Base-by-base conservation (phyloP, 352 stramenopile species). In the Globisporangium alternatum region DNA sequence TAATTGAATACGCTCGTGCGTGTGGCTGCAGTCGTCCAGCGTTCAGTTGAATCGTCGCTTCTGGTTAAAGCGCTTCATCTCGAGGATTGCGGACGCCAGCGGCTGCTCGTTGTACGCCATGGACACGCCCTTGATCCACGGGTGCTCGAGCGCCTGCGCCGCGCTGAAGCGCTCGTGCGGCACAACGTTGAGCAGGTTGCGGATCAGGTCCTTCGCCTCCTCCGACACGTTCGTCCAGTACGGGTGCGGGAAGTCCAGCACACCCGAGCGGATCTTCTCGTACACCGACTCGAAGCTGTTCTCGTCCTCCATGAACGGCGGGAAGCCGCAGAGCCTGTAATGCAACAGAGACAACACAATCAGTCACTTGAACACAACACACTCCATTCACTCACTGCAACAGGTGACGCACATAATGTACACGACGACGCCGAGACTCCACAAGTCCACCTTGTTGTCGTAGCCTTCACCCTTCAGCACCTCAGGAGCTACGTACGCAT, bases 61-160 rank as follows among this genome's bases (percentile, higher is more conserved):
- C 64, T 93, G 85, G 72, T 95, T 93, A 71, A 95, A 95, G 62
- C 86, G 86, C 80, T 87, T 91, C 86, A 95, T 95, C 71, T 95
- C 86, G 65, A 90, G 62, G 64, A 93, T 89, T 62, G 86, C 86
- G 35, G 86, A 95, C 63, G 75, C 70, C 68, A 95, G 80, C 69
- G 84, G 84, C 73, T 91, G 68, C 59, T 93, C 83, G 65, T 72
- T 93, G 73, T 83, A 89, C 62, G 83, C 79, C 63, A 74, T 79
- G 43, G 75, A 73, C 54, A 79, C 74, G 58, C 85, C 86, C 72
- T 88, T 90, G 80, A 96, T 94, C 87, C 86, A 96, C 33, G 87
- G 85, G 56, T 96, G 87, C 47, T 88, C 74, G 8, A 96, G 74
- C 60, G 83, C 86, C 47, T 88, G 68, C 25, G 70, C 75, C 41